These are phyloP conservation scores for Rhodotorula diobovata DNA, from an alignment of 768 basidiomycete species.

Conservation along the genomic window DNA sequence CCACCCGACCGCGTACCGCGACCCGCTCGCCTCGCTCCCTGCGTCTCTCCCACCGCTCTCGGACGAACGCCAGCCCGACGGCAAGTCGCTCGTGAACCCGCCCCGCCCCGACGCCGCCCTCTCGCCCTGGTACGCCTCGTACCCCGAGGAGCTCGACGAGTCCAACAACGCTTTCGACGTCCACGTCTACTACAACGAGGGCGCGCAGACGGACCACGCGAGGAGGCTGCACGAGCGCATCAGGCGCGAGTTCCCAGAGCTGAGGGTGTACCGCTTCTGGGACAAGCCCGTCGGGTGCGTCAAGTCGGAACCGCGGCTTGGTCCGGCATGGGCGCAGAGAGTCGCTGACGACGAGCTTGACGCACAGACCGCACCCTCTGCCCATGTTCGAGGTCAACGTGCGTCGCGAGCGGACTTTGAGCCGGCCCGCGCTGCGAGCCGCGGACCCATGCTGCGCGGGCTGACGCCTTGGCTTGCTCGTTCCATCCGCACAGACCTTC, in stretches of 20 bases:
- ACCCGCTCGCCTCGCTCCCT: slow-evolving; percentile 2
- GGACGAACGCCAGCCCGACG: slow-evolving; percentile 13
- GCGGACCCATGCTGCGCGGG: neutral
- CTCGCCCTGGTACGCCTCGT: slow-evolving; percentile 23
- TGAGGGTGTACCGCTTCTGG: slow-evolving; percentile 38
- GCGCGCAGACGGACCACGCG: slow-evolving; percentile 21
- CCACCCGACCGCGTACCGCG: neutral
- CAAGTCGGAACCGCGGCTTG: too few relatives aligned
- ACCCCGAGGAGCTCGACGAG: slow-evolving; percentile 23
- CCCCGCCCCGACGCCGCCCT: neutral
- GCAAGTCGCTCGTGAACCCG: slow-evolving; percentile 25
- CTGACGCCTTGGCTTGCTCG: neutral
- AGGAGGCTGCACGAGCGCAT: slow-evolving; percentile 36
- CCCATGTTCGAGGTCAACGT: slow-evolving; percentile 35
- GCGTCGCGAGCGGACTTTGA: neutral
- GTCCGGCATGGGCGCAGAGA: too few relatives aligned
- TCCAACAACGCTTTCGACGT: slow-evolving; percentile 31
- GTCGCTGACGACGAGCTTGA: neutral
- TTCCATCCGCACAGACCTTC: slow-evolving; percentile 31
- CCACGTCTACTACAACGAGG: slow-evolving; percentile 19
- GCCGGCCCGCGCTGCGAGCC: too few relatives aligned
- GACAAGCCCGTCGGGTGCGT: slow-evolving; percentile 23
- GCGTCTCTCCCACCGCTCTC: neutral
- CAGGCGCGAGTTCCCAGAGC: slow-evolving; percentile 38
- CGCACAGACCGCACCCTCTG: slow-evolving; percentile 23